Percentiles rank a stretch among this genome's conserved stretches.
These are phyloP conservation scores for Hygrocybe coccinea DNA, from an alignment of 768 basidiomycete species.

Conservation along the genomic window DNA sequence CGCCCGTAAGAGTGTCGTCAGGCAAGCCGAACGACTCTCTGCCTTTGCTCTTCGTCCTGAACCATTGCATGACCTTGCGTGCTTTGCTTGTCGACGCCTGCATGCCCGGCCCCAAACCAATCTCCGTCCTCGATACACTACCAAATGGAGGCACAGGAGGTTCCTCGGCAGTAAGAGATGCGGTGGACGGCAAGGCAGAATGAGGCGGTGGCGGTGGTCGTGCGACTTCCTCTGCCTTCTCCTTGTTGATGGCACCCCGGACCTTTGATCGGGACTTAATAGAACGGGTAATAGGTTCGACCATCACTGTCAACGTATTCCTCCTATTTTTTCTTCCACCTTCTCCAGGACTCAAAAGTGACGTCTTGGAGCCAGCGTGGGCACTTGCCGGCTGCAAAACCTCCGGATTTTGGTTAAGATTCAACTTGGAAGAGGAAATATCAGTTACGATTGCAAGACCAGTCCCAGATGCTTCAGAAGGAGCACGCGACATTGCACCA, in stretches of 20 bases:
- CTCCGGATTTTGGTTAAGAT: background rate
- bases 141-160: slow-evolving; percentile 15
- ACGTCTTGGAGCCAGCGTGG: slow-evolving; percentile 14
- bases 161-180: slow-evolving; percentile 11
- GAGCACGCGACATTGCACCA: slow-evolving; percentile 1
- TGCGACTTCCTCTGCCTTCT: slow-evolving; percentile 6
- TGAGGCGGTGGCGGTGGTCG: slow-evolving; percentile 13
- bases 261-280: slow-evolving; percentile 40
- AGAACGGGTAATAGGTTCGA: slow-evolving; percentile 64
- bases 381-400: slow-evolving; percentile 12
- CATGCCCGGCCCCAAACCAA: slow-evolving; percentile 36
- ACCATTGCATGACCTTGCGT: slow-evolving; percentile 98
- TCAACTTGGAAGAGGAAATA: background rate
- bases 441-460: background rate
- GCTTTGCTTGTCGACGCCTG: slow-evolving; percentile 82
- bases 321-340: slow-evolving; percentile 58
- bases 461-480: slow-evolving; percentile 4
- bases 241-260: slow-evolving; percentile 26
- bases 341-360: slow-evolving; percentile 28
- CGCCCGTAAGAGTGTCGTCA: slow-evolving; percentile 13
- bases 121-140: slow-evolving; percentile 24
- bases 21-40: slow-evolving; percentile 35
- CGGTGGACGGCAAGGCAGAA: slow-evolving; percentile 12
- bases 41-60: slow-evolving; percentile 66
- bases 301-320: slow-evolving; percentile 85